Percentiles rank a stretch among this genome's conserved stretches.
phyloP scores from a whole-genome alignment of 2,329 filamentous ascomycete species.

The Cladosporium sp. region DNA sequence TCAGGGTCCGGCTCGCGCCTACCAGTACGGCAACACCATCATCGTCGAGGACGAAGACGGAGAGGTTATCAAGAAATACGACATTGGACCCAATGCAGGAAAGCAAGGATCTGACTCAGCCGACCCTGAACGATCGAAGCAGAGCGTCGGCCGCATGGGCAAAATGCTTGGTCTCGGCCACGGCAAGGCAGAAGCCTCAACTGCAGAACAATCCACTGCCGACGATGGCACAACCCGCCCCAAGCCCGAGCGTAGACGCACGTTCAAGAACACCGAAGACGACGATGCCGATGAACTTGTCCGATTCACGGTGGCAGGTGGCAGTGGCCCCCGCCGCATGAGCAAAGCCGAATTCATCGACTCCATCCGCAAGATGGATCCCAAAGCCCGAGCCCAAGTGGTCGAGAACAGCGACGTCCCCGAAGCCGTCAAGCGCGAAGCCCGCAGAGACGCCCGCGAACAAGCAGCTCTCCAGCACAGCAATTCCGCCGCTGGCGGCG shows the following conservation, averaged over 20 bases:
- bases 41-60: constrained; percentile 85
- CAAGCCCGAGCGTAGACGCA: constrained; percentile 3
- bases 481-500: constrained; percentile 7
- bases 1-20: constrained; percentile 72
- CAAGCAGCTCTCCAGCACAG: constrained; percentile 18
- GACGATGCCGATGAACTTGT: constrained; percentile 62
- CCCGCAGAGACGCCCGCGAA: constrained; percentile 37
- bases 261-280: constrained; percentile 4
- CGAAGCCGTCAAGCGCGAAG: constrained; percentile 44
- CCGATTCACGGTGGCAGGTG: constrained; percentile 70
- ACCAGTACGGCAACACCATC: constrained; percentile 83
- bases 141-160: constrained; percentile 49
- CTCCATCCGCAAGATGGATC: constrained; percentile 68
- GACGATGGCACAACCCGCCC: background rate
- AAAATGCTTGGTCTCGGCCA: constrained; percentile 44
- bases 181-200: constrained; percentile 20
- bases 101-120: constrained; percentile 10
- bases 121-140: constrained; percentile 28
- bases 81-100: constrained; percentile 44
- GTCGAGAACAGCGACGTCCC: constrained; percentile 46
- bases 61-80: constrained; percentile 80
- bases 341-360: constrained; percentile 75
- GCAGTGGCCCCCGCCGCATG: constrained; percentile 67
- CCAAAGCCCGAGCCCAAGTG: constrained; percentile 53
- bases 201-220: constrained; percentile 15